phyloP scores from a whole-genome alignment of 768 basidiomycete genomes.

The Auricularia cornea region DNA sequence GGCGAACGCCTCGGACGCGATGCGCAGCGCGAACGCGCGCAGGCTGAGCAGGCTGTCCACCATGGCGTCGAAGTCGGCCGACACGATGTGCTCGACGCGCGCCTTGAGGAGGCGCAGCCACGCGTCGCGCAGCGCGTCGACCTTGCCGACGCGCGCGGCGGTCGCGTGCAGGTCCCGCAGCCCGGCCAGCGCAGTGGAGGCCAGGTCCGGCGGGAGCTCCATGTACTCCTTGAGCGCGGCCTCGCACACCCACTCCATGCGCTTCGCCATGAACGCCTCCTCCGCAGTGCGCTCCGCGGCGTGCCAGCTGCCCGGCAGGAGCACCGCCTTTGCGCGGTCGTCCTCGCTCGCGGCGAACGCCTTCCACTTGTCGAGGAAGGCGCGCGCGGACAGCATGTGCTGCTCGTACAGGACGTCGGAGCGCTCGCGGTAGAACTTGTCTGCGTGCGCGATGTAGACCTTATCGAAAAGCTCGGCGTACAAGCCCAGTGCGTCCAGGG shows the following conservation, averaged over 20 bases:
- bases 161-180: conserved; percentile 51
- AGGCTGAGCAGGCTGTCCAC: conserved; percentile 62
- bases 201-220: too few species aligned
- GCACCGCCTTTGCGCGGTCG: conserved; percentile 41
- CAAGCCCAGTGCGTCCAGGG: conserved; percentile 48
- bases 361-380: conserved; percentile 45
- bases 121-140: conserved; percentile 45
- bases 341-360: conserved; percentile 48
- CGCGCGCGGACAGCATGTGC: conserved; percentile 30
- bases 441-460: conserved; percentile 42
- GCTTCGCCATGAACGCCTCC: conserved; percentile 37
- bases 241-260: conserved; percentile 37
- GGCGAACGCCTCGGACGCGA: conserved; percentile 45
- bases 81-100: conserved; percentile 56
- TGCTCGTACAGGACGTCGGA: conserved; percentile 31
- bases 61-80: conserved; percentile 61
- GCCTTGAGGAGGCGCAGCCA: conserved; percentile 33
- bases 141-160: conserved; percentile 49
- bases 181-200: conserved; percentile 30
- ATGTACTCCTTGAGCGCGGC: conserved; percentile 23
- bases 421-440: conserved; percentile 46
- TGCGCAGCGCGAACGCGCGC: conserved; percentile 48
- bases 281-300: conserved; percentile 48
- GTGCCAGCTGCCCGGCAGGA: conserved; percentile 42
- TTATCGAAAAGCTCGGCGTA: conserved; percentile 51